Conservation (phyloP, 352 stramenopile species). For the Phytophthora idaei region DNA sequence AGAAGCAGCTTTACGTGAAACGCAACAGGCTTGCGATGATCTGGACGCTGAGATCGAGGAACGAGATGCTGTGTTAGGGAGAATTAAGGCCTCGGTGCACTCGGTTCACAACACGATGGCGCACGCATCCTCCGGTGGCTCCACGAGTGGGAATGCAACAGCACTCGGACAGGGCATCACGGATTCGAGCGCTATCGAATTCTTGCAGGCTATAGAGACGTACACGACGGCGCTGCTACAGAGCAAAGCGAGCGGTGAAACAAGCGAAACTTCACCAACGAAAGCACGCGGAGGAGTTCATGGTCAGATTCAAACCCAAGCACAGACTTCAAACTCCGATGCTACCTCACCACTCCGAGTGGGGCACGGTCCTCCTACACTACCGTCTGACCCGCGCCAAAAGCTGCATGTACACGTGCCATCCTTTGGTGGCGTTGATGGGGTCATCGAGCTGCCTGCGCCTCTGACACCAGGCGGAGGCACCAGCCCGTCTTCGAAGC, state of each 20-base stretch:
- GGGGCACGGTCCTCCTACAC: slow-evolving; percentile 51
- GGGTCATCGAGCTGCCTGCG: slow-evolving; percentile 57
- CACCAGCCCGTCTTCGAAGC: slow-evolving; percentile 18
- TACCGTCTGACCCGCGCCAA: slow-evolving; percentile 58
- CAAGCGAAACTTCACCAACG: slow-evolving; percentile 14
- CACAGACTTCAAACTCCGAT: background rate
- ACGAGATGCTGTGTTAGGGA: slow-evolving; percentile 49
- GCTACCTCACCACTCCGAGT: slow-evolving; percentile 31
- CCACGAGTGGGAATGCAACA: slow-evolving; percentile 23
- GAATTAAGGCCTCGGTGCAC: slow-evolving; percentile 74
- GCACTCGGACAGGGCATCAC: slow-evolving; percentile 31
- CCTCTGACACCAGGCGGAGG: background rate
- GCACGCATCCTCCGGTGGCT: slow-evolving; percentile 52
- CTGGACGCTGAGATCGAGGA: slow-evolving; percentile 68
- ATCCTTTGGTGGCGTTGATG: slow-evolving; percentile 59
- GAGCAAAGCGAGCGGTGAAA: slow-evolving; percentile 31
- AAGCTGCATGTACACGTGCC: slow-evolving; percentile 67
- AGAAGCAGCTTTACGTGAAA: slow-evolving; percentile 41
- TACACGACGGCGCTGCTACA: slow-evolving; percentile 67
- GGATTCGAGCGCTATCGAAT: slow-evolving; percentile 75
- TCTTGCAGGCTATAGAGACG: slow-evolving; percentile 78
- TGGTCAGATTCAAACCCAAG: slow-evolving; percentile 9
- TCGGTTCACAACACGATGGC: slow-evolving; percentile 75
- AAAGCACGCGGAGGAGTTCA: slow-evolving; percentile 18
- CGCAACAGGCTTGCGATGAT: slow-evolving; percentile 47